Conservation (phyloP, 352 stramenopile genomes). For the Peronospora farinosa region DNA sequence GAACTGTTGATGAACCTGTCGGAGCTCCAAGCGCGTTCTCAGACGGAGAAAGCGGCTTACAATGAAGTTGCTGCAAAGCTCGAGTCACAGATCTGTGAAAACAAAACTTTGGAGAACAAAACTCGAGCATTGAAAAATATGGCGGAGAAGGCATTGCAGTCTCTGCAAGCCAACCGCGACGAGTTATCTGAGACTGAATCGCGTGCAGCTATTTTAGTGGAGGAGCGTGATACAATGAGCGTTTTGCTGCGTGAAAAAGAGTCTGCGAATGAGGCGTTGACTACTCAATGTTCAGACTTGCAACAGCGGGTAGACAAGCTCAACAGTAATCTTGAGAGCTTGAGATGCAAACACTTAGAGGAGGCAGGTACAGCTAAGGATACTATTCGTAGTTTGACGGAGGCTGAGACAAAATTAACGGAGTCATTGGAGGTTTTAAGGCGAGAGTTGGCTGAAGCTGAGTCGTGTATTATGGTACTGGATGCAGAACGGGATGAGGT, state of each 20-base stretch:
- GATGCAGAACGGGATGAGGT: constrained; percentile 30
- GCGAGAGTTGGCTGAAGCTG: constrained; percentile 25
- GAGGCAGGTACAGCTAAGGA: constrained; percentile 13
- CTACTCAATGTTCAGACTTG: constrained; percentile 13
- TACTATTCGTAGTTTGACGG: constrained; percentile 16
- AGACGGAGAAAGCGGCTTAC: constrained; percentile 22
- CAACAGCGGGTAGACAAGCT: constrained; percentile 24
- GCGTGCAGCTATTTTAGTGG: constrained; percentile 13
- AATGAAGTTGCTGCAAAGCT: constrained; percentile 21
- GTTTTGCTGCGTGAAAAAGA: constrained; percentile 17
- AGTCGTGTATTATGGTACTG: constrained; percentile 28
- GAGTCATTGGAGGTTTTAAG: constrained; percentile 17
- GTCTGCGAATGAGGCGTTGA: constrained; percentile 10
- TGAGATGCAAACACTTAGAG: constrained; percentile 8
- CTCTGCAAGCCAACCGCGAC: constrained; percentile 21
- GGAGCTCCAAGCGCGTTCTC: constrained; percentile 11
- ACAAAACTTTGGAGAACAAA: constrained; percentile 29
- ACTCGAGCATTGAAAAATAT: constrained; percentile 26
- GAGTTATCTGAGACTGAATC: constrained; percentile 22
- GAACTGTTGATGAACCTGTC: constrained; percentile 6
- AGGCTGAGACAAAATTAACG: constrained; percentile 9
- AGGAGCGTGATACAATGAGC: constrained; percentile 24
- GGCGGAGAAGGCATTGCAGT: constrained; percentile 32
- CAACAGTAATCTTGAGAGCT: constrained; percentile 12
- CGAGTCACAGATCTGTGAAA: constrained; percentile 22